Conservation (phyloP, 2,329 filamentous ascomycete genomes). For the Seiridium unicorne region DNA sequence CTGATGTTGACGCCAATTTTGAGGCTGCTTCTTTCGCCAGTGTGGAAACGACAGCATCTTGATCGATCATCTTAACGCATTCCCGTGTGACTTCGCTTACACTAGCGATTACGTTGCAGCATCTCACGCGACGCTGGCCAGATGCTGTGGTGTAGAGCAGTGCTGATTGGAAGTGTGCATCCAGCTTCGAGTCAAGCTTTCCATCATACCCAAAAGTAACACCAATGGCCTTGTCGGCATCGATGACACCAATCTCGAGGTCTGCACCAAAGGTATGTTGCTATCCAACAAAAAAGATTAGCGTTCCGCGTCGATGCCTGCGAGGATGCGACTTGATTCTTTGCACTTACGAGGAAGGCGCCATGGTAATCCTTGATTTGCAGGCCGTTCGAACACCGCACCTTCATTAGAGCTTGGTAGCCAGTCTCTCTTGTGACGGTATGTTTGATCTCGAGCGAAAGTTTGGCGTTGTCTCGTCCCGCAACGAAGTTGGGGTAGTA, state of each 20-base stretch:
- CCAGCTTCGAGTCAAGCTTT: conserved; percentile 93
- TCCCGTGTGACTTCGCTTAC: conserved; percentile 84
- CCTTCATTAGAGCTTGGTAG: conserved; percentile 96
- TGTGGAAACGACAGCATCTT: conserved; percentile 86
- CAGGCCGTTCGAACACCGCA: conserved; percentile 93
- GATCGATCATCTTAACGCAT: conserved; percentile 88
- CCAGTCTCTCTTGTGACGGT: conserved; percentile 87
- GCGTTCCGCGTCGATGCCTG: background rate
- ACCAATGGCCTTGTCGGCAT: conserved; percentile 89
- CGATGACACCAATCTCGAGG: conserved; percentile 87
- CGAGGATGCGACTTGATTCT: background rate
- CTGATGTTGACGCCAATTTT: conserved; percentile 71
- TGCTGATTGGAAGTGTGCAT: conserved; percentile 96
- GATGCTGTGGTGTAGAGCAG: conserved; percentile 89
- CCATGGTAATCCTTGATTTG: conserved; percentile 94
- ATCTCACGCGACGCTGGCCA: conserved; percentile 86
- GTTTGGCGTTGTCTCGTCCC: conserved; percentile 78
- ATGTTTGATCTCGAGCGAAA: conserved; percentile 83
- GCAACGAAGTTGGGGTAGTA: conserved; percentile 97
- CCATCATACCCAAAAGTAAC: conserved; percentile 95
- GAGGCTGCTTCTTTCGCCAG: conserved; percentile 91
- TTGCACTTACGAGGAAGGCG: conserved; percentile 61
- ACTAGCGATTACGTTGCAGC: conserved; percentile 89
- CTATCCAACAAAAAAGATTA: conserved; percentile 29
- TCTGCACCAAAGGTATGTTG: conserved; percentile 95